Evolutionary conservation across 2,329 filamentous ascomycete species (phyloP).

Genomic region (Exutisphaerella laricina): DNA sequence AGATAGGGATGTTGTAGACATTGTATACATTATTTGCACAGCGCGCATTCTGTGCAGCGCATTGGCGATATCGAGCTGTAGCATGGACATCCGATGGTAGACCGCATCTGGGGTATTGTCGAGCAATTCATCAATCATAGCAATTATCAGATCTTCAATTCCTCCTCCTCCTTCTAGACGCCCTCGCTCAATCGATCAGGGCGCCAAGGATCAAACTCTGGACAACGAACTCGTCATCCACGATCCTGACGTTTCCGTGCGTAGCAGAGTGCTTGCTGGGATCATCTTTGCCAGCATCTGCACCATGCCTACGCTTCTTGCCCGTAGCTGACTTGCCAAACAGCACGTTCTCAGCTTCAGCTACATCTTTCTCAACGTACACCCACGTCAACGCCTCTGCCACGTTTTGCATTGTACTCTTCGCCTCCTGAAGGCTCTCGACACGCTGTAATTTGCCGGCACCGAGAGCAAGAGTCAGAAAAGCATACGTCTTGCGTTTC

Average conservation of each 20-base stretch:
- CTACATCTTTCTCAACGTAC: slow-evolving; percentile 64
- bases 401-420: slow-evolving; percentile 51
- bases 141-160: not conserved
- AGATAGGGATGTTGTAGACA: slow-evolving; percentile 5
- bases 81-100: too few species aligned
- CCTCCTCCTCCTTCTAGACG: not conserved
- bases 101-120: slow-evolving; percentile 1
- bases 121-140: slow-evolving; percentile 4
- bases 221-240: slow-evolving; percentile 81
- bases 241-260: slow-evolving; percentile 55
- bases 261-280: slow-evolving; percentile 31
- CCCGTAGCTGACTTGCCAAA: slow-evolving; percentile 32
- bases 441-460: slow-evolving; percentile 62
- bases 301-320: slow-evolving; percentile 44
- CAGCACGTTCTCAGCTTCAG: slow-evolving; percentile 49
- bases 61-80: not conserved
- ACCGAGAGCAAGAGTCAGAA: slow-evolving; percentile 73
- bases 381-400: slow-evolving; percentile 64
- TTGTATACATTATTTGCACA: slow-evolving; percentile 4
- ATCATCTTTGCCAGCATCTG: slow-evolving; percentile 15
- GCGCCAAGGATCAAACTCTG: slow-evolving; percentile 87
- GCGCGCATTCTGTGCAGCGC: not conserved
- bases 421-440: slow-evolving; percentile 60
- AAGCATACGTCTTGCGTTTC: slow-evolving; percentile 66
- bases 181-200: slow-evolving; percentile 52